Base-by-base conservation (phyloP, 2,329 filamentous ascomycete genomes). In the Pestalotiopsis sp. region DNA sequence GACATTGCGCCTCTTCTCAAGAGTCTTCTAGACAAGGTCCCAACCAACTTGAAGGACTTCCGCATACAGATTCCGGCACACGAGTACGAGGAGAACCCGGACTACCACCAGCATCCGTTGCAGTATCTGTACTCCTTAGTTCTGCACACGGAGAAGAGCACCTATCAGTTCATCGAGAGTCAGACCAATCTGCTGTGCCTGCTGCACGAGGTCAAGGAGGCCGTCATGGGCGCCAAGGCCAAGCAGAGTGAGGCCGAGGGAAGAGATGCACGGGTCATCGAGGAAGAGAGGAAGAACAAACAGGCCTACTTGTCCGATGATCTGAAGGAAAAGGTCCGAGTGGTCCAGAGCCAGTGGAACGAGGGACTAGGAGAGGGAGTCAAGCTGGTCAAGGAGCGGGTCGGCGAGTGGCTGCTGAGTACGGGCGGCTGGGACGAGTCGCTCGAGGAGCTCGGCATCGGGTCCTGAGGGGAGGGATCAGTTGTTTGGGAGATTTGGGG, bases 111-210 rank as follows among this genome's bases (percentile, higher is more conserved):
- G 1, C 93, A 94, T 76, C 96, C 96, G 12, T 81, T 98, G 77
- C 94, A 98, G 80, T 98, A 99, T 78, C 86, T 99, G 0, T 96
- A 94, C 79, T 92, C 90, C 61, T 83, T 98, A 27, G 85, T 99
- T 9, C 88, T 91, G 5, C 95, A 98, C 75, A 92, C 94, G 0
- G 93, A 97, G 78, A 97, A 96, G 83, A 95, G 92, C 74, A 95
- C 94, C 9, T 97, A 97, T 76, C 96, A 98, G 79, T 98, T 97
- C 81, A 98, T 98, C 75, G 96, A 98, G 83, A 92, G 91, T 6
- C 95, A 98, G 83, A 95, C 90, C 38, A 98, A 98, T 76, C 84
- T 98, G 41, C 85, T 97, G 27, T 98, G 95, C 76, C 84, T 98
- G 49, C 82, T 97, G 68, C 96, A 98, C 75, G 94, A 98, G 80